These are phyloP conservation scores for Solanum pennellii DNA, from an alignment of 257 asterid species.

Conservation along the genomic window DNA sequence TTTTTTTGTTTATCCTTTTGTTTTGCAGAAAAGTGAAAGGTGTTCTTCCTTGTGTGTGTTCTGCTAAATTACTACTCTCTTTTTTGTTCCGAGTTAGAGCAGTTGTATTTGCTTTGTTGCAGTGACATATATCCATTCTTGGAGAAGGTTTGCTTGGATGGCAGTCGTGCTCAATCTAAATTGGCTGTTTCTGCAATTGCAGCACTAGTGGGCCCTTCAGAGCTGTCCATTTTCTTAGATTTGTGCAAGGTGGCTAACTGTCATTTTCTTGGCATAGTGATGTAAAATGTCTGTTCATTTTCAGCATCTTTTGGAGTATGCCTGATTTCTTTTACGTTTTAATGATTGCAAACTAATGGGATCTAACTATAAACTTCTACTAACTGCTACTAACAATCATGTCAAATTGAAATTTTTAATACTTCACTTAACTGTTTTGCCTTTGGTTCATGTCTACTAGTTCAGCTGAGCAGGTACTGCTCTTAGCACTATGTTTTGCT, in stretches of 20 bases:
- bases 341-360: neutral
- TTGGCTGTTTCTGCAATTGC: slow-evolving; percentile 69
- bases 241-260: slow-evolving; percentile 56
- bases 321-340: neutral
- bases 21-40: neutral
- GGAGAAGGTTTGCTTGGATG: slow-evolving; percentile 69
- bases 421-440: neutral
- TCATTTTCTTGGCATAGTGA: neutral
- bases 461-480: neutral
- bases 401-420: neutral
- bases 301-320: neutral
- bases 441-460: neutral
- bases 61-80: neutral
- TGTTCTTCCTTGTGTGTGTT: neutral
- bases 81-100: neutral
- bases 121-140: slow-evolving; percentile 60
- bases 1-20: neutral
- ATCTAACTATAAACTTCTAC: neutral
- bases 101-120: slow-evolving; percentile 15
- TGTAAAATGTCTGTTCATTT: neutral
- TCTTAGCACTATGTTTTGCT: neutral
- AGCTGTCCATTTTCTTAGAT: slow-evolving; percentile 32
- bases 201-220: slow-evolving; percentile 40
- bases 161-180: slow-evolving; percentile 64
- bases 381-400: neutral